phyloP scores from a whole-genome alignment of 305 asterid genomes.

The Fraxinus velutina region DNA sequence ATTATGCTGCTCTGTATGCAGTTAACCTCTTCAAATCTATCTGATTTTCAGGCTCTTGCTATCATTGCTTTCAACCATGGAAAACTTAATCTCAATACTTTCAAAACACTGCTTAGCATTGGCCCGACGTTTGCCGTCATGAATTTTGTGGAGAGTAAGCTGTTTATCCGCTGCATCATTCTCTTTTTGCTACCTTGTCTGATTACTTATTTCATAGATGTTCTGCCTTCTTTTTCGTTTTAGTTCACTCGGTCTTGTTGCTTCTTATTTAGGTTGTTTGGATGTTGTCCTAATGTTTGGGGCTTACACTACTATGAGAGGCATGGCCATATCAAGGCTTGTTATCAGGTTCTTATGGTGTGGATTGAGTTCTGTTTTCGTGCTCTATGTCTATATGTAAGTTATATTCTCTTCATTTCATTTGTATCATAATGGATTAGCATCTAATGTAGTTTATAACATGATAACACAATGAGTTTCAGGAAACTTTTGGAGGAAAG shows the following conservation, averaged over 20 bases:
- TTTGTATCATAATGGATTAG: not conserved
- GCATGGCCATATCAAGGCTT: constrained; percentile 96
- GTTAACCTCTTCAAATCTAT: constrained; percentile 17
- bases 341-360: constrained; percentile 93
- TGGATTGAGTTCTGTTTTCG: constrained; percentile 66
- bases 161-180: constrained; percentile 17
- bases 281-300: constrained; percentile 93
- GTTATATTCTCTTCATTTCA: constrained; percentile 25
- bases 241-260: constrained; percentile 26
- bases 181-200: constrained; percentile 18
- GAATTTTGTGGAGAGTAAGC: constrained; percentile 91
- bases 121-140: constrained; percentile 87
- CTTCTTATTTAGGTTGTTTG: constrained; percentile 54
- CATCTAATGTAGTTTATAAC: constrained; percentile 28
- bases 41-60: constrained; percentile 61
- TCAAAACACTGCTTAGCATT: constrained; percentile 69
- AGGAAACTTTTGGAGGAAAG: constrained; percentile 81
- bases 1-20: constrained; percentile 8
- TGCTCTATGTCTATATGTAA: constrained; percentile 74
- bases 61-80: constrained; percentile 77
- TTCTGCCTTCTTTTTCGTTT: constrained; percentile 24
- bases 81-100: constrained; percentile 60
- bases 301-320: constrained; percentile 89
- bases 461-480: constrained; percentile 28
- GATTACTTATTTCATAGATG: not conserved